Conservation (phyloP, 73 alveolate genomes). For the Symbiodinium natans region DNA sequence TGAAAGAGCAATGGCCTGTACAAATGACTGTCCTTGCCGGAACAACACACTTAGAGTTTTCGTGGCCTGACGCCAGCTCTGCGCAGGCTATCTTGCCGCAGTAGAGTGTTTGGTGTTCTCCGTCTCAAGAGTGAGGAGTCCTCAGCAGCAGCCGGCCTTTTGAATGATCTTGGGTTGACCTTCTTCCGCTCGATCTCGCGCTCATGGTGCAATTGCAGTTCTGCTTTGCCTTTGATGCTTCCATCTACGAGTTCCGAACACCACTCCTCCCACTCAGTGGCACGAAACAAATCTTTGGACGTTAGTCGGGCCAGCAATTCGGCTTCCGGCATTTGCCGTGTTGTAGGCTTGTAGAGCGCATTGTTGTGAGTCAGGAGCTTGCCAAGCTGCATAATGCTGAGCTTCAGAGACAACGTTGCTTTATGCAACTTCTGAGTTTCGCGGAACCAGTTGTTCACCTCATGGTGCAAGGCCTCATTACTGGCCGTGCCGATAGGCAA, state of each 20-base stretch:
- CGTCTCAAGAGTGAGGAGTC: neutral
- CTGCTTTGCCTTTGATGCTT: neutral
- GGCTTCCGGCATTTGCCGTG: neutral
- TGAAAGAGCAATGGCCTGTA: too few relatives aligned
- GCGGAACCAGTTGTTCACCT: neutral
- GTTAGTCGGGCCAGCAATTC: neutral
- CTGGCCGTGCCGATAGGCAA: neutral
- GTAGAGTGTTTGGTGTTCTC: neutral
- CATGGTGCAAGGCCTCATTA: neutral
- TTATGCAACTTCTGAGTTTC: neutral
- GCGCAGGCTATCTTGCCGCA: neutral
- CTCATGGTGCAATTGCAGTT: neutral
- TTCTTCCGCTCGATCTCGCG: neutral
- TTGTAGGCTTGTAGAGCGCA: neutral
- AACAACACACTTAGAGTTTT: too few relatives aligned
- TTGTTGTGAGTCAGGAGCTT: neutral
- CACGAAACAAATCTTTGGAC: neutral
- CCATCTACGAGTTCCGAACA: neutral
- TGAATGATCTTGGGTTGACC: neutral
- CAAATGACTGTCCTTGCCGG: too few relatives aligned
- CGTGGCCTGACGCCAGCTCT: neutral
- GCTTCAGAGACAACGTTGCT: neutral
- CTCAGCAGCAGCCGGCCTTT: neutral
- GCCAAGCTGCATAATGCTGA: neutral
- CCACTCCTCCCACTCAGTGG: neutral